Evolutionary conservation across 352 stramenopile genomes (phyloP).

Genomic region (Globisporangium ultimum): DNA sequence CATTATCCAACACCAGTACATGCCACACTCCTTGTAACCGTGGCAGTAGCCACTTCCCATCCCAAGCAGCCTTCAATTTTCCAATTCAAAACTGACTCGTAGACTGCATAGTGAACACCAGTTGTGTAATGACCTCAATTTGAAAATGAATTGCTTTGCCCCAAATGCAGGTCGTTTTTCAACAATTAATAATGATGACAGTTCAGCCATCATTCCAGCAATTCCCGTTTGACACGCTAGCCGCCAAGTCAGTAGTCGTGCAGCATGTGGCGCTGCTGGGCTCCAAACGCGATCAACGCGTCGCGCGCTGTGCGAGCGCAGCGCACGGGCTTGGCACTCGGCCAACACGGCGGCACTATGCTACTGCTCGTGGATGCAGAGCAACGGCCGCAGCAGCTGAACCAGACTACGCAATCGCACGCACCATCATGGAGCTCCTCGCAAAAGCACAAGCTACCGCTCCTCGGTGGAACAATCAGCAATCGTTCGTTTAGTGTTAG

Average conservation of each 20-base stretch:
- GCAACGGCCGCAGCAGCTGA: neutral
- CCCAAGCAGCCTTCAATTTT: slow-evolving; percentile 2
- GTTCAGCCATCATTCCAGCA: slow-evolving; percentile 1
- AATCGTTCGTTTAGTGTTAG: slow-evolving; percentile 3
- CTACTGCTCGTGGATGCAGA: neutral
- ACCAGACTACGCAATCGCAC: too few relatives aligned
- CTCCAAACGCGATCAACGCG: slow-evolving; percentile 2
- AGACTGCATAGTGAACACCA: neutral
- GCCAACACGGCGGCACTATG: neutral
- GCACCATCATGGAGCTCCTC: neutral
- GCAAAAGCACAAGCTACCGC: neutral
- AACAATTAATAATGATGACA: slow-evolving; percentile 5
- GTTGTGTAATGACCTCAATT: neutral
- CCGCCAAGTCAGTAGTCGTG: neutral
- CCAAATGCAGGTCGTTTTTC: neutral
- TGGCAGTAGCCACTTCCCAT: slow-evolving; percentile 1
- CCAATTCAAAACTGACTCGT: slow-evolving; percentile 8
- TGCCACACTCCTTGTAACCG: neutral
- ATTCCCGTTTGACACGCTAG: neutral
- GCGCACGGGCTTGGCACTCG: neutral
- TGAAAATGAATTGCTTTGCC: slow-evolving; percentile 10
- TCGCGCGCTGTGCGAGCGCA: slow-evolving; percentile 2
- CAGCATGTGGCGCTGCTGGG: slow-evolving; percentile 9
- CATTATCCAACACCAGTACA: neutral
- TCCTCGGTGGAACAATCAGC: too few relatives aligned